These are phyloP conservation scores for Quercus berberidifolia DNA, from an alignment of 306 rosid genomes.

Conservation along the genomic window DNA sequence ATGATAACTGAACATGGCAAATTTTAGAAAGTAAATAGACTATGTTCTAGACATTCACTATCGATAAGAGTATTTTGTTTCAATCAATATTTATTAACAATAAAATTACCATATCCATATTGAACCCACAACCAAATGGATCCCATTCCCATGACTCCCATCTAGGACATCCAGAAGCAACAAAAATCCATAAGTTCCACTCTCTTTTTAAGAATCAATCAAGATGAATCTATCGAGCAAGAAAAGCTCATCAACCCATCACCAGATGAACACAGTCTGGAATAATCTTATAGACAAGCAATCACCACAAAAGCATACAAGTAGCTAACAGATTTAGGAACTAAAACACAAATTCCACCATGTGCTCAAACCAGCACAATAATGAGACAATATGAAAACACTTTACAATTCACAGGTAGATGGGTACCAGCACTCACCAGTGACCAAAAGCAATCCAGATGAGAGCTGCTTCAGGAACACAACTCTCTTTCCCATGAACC, in stretches of 20 bases:
- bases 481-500: constrained; percentile 72
- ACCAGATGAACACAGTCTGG: not conserved
- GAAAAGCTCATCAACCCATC: not conserved
- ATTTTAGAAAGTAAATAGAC: not conserved
- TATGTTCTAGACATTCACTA: not conserved
- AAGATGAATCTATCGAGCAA: not conserved
- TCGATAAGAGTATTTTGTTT: not conserved
- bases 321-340: not conserved
- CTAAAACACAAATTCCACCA: not conserved
- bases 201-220: no score
- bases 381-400: not conserved
- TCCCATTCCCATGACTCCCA: no score
- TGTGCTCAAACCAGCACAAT: not conserved
- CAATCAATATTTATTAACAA: not conserved
- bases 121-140: no score
- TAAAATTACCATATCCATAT: not conserved
- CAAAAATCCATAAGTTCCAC: not conserved
- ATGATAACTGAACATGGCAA: not conserved
- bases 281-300: not conserved
- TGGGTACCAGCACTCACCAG: constrained; percentile 38
- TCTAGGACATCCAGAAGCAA: no score
- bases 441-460: constrained; percentile 68
- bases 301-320: not conserved
- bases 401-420: no score
- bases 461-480: constrained; percentile 71